Evolutionary conservation across 2,329 filamentous ascomycete genomes (phyloP).

Genomic region (Xylaria sp.): DNA sequence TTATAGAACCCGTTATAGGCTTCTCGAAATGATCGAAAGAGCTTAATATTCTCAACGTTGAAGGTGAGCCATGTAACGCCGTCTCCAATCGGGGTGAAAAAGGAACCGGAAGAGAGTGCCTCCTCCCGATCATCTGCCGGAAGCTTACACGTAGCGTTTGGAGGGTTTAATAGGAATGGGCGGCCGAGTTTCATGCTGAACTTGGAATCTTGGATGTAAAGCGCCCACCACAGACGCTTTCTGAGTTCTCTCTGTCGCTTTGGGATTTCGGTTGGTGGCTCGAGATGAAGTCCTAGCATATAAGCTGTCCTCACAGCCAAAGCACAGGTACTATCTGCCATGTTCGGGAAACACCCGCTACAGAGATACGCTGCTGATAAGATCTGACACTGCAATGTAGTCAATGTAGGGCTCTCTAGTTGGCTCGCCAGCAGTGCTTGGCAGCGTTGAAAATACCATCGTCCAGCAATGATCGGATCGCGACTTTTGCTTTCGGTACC

Average conservation of each 20-base stretch:
- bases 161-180: constrained; percentile 52
- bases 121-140: constrained; percentile 52
- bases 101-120: constrained; percentile 45
- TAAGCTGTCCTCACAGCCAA: constrained; percentile 57
- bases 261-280: constrained; percentile 56
- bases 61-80: constrained; percentile 54
- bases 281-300: constrained; percentile 59
- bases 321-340: constrained; percentile 54
- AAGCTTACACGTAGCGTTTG: constrained; percentile 49
- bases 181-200: constrained; percentile 59
- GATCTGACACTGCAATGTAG: constrained; percentile 60
- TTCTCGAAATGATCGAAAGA: constrained; percentile 48
- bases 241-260: constrained; percentile 44
- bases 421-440: constrained; percentile 56
- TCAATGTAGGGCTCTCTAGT: constrained; percentile 58
- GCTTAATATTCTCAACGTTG: constrained; percentile 49
- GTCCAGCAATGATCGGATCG: constrained; percentile 56
- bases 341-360: constrained; percentile 60
- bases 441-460: constrained; percentile 58
- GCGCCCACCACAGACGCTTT: constrained; percentile 62
- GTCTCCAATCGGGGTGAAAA: constrained; percentile 46
- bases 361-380: constrained; percentile 58
- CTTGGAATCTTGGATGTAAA: constrained; percentile 61
- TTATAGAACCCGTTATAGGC: constrained; percentile 51
- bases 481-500: constrained; percentile 17